Evolutionary conservation across 1,139 yeast species (phyloP), one percentile per base, ranked within the genome.

Genomic region (Blastobotrys serpentis): DNA sequence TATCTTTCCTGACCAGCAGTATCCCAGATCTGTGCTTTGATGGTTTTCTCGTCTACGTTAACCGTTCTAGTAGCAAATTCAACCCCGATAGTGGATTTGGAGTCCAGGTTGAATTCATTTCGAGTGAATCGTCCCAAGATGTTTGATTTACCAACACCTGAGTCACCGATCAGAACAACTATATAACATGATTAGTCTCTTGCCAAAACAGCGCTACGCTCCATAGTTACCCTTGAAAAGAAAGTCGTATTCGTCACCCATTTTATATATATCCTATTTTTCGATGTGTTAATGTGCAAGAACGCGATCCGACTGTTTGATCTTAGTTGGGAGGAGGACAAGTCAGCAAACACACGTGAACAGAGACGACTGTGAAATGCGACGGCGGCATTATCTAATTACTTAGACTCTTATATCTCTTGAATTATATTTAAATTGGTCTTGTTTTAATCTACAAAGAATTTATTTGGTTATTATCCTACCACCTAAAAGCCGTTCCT

Each of bases 1-100:
- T 92, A 92, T 66, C 98, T 81, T 71, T 92, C 98, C 74, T 92
- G 98, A 52, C 98, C 98, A 1, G 98, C 98, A 23, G 98, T 92
- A 69, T 92, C 98, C 98, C 98, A 92, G 64, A 92, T 89, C 70
- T 94, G 98, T 6, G 98, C 97, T 70, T 92, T 92, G 64, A 94
- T 89, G 65, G 95, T 78, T 70, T 90, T 92, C 52, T 95, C 95
- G 62, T 92, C 98, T 50, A 92, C 90, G 62, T 86, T 95, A 49
- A 92, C 82, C 2, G 98, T 90, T 68, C 97, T 79, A 34, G 98
- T 94, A 42, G 98, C 98, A 74, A 92, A 94, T 69, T 94, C 98
- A 43, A 92, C 98, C 44, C 98, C 98, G 63, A 92, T 94, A 21
- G 98, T 92, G 47, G 95, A 85, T 68, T 94, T 84, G 38, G 95